Evolutionary conservation across 768 basidiomycete species (phyloP).

Genomic region (Tylopilus vinaceipallidus): DNA sequence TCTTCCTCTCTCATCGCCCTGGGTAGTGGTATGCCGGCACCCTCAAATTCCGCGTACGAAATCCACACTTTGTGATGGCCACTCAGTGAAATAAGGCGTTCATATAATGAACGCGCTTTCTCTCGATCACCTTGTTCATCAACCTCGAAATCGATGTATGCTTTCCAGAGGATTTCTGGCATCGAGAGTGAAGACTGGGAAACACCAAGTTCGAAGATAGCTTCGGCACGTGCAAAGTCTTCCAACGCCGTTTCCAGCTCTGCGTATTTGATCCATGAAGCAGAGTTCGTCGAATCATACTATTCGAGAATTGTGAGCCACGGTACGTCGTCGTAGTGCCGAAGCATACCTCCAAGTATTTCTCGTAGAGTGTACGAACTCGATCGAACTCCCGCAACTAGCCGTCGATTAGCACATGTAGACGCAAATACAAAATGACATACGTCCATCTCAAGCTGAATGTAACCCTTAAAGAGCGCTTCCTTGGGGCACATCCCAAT

Average conservation of each 20-base stretch:
- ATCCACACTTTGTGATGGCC: slow-evolving; percentile 98
- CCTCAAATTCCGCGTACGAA: slow-evolving; percentile 91
- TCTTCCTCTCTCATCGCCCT: slow-evolving; percentile 69
- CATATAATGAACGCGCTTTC: slow-evolving; percentile 80
- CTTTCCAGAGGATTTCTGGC: slow-evolving; percentile 94
- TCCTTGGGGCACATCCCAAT: slow-evolving; percentile 98
- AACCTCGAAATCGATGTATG: slow-evolving; percentile 95
- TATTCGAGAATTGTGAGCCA: slow-evolving; percentile 21
- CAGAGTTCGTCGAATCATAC: slow-evolving; percentile 88
- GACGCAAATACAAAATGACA: slow-evolving; percentile 20
- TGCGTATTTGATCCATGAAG: slow-evolving; percentile 96
- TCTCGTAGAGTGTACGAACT: slow-evolving; percentile 88
- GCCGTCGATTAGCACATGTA: slow-evolving; percentile 8
- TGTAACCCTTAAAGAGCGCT: slow-evolving; percentile 92
- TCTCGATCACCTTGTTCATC: slow-evolving; percentile 87
- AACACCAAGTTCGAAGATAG: slow-evolving; percentile 90
- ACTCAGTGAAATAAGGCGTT: slow-evolving; percentile 79
- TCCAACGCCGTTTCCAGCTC: slow-evolving; percentile 86
- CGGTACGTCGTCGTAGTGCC: not conserved
- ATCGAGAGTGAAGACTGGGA: slow-evolving; percentile 83
- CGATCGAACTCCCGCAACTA: slow-evolving; percentile 94
- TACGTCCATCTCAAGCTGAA: slow-evolving; percentile 89
- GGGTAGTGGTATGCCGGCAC: slow-evolving; percentile 65
- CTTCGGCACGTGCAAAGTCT: slow-evolving; percentile 86
- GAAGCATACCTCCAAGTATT: slow-evolving; percentile 78